Evolutionary conservation across 164 flowering plant genomes (phyloP), one percentile per base, ranked within the genome.

Genomic region (Umbilicus rupestris): DNA sequence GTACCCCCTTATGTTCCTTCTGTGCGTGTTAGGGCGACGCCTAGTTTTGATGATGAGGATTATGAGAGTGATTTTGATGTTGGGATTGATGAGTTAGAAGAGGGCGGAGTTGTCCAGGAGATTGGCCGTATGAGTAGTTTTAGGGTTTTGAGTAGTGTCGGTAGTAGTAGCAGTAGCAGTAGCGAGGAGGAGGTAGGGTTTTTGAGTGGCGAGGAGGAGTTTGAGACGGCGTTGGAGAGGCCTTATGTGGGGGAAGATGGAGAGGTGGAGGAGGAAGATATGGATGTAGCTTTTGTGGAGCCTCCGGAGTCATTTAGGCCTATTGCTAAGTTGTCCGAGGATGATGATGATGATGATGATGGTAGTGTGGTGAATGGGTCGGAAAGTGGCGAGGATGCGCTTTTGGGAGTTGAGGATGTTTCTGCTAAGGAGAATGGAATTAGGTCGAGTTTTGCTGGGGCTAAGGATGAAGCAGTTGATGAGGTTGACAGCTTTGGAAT

Each of bases 171-270:
- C 75, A 68, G 66, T 70, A 64, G 26, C 29, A 64, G 39, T 16
- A 46, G 65, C 22, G 66, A 67, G 31, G 50, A 19, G 57, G 50
- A 68, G 76, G 70, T 70, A n/a, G 81, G 81, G 39, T 82, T 81
- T 68, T 45, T 75, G 73, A 85, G 88, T 70, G 88, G 84, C 14
- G 84, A 74, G 12, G 88, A 85, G 69, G 90, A 76, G 29, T 84
- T 91, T 66, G 91, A 75, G n/a, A 65, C 76, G 28, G 84, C 79
- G 3, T 68, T 78, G 29, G 86, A 83, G 70, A 74, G 77, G 78
- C 77, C 80, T 10, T 66, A 77, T 74, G 76, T 67, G 0, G 29
- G 14, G 72, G 75, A 29, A 14, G 71, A 28, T 35, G 78, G 29
- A 11, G 30, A 8, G 69, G 73, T 30, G 6, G 76, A 42, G 46